Evolutionary conservation across 2,329 filamentous ascomycete species (phyloP), one percentile per base, ranked within the genome.

Genomic region (Colletotrichum australisinense): DNA sequence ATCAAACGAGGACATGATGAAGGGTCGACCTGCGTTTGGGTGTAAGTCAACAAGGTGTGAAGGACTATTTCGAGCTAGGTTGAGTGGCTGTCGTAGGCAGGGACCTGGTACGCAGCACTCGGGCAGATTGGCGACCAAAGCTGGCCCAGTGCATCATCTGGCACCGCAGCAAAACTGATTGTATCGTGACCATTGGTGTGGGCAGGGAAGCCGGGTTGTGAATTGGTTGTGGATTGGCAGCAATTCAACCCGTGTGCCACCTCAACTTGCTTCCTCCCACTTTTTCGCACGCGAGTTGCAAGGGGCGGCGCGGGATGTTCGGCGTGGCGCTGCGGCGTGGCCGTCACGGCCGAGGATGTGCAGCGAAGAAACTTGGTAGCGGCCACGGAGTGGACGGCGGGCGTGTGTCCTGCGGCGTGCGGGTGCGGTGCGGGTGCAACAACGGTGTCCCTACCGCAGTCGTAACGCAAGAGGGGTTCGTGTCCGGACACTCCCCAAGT

Each of bases 251-350:
- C 5, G 32, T 12, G 46, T 52, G 6, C 59, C 59, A 64, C 52
- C 38, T 53, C 22, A 24, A 42, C 24, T 68, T 57, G 14, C 49
- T 46, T 32, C 28, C 30, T 56, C 49, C 59, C 69, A 72, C 64
- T 53, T 63, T 11, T 58, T 72, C 32, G 57, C 22, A 67, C 11
- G 49, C 42, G n/a, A 24, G n/a, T 67, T 67, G 46, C 46, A 35
- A 24, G 16, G 42, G 38, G 63, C 58, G 42, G 32, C 30, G 52
- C 53, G 65, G 58, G 32, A 72, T 58, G 30, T 55, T 64, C 65
- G 65, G 65, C 52, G 53, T 46, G 52, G 32, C 59, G 46, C 65
- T 58, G 62, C 28, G 14, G 56, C 58, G 52, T 72, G 4, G 64
- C 35, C 19, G 60, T 11, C 5, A 59, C 52, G 52, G 52, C 52